Evolutionary conservation across 2,329 filamentous ascomycete genomes (phyloP).

Genomic region (Talaromyces islandicus): DNA sequence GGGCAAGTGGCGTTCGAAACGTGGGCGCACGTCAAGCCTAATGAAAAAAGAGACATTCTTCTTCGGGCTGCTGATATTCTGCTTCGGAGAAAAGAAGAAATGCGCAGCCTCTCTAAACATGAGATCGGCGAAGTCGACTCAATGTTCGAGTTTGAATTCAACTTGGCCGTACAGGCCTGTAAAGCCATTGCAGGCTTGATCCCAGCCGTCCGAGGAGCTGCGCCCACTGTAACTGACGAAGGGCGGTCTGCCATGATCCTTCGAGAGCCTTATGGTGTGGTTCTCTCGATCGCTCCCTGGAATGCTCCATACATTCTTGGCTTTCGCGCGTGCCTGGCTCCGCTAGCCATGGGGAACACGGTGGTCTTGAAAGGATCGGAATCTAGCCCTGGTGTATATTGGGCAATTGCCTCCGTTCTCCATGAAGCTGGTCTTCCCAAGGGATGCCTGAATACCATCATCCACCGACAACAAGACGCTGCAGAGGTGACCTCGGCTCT

Average conservation of each 20-base stretch:
- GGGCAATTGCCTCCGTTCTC: conserved; percentile 36
- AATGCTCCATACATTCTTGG: conserved; percentile 3
- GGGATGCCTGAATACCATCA: conserved; percentile 65
- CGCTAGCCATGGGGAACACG: conserved; percentile 1
- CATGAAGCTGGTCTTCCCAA: conserved; percentile 65
- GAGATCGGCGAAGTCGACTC: not conserved
- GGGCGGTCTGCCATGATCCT: not conserved
- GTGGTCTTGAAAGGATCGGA: conserved; percentile 2
- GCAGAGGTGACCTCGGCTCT: conserved; percentile 29
- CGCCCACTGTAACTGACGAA: not conserved
- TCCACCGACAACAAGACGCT: conserved; percentile 41
- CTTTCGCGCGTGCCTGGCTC: not conserved
- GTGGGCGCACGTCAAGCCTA: conserved; percentile 60
- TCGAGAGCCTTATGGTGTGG: not conserved
- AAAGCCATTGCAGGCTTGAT: not conserved
- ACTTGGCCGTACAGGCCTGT: not conserved
- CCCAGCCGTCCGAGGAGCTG: not conserved
- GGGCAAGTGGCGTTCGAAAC: conserved; percentile 58
- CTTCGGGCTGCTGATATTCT: conserved; percentile 63
- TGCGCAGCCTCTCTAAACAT: not conserved
- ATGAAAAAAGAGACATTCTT: conserved; percentile 64
- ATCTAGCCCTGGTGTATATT: not conserved
- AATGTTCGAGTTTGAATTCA: not conserved
- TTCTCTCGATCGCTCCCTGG: conserved; percentile 4
- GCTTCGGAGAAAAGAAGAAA: conserved; percentile 32